Percentiles rank a stretch among this genome's conserved stretches.
Evolutionary conservation across 352 stramenopile species (phyloP).

Genomic region (Phytophthora crassamura): DNA sequence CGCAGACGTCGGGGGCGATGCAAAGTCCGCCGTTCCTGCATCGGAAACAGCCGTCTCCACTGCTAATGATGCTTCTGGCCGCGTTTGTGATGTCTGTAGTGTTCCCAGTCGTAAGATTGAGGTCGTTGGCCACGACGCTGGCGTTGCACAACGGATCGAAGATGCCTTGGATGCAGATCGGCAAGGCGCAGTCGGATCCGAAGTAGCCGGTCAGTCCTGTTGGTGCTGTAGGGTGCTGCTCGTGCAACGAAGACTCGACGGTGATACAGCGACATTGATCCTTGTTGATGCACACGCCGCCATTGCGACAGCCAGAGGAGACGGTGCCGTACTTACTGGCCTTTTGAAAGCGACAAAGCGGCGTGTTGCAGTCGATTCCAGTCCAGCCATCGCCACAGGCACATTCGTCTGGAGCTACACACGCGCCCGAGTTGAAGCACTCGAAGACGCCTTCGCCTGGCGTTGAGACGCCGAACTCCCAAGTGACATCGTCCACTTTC

Average conservation of each 20-base stretch:
- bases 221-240: conserved; percentile 74
- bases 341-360: conserved; percentile 90
- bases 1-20: conserved; percentile 89
- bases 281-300: conserved; percentile 92
- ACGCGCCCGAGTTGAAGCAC: conserved; percentile 95
- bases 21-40: conserved; percentile 95
- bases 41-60: conserved; percentile 92
- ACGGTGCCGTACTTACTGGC: conserved; percentile 60
- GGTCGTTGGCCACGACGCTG: conserved; percentile 45
- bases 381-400: conserved; percentile 92
- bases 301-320: conserved; percentile 89
- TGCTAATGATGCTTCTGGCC: conserved; percentile 35
- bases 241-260: conserved; percentile 84
- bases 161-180: conserved; percentile 95
- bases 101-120: conserved; percentile 30
- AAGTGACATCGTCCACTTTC: conserved; percentile 72
- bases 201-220: conserved; percentile 92
- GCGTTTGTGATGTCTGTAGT: conserved; percentile 41
- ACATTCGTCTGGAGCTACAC: conserved; percentile 92
- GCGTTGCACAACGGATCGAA: conserved; percentile 93
- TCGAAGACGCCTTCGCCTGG: conserved; percentile 94
- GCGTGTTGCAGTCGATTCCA: conserved; percentile 95
- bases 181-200: conserved; percentile 94
- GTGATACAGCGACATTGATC: conserved; percentile 94
- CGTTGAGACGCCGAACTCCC: conserved; percentile 60